phyloP scores from a whole-genome alignment of 331 rosid species.

The Erythrophleum ivorense region DNA sequence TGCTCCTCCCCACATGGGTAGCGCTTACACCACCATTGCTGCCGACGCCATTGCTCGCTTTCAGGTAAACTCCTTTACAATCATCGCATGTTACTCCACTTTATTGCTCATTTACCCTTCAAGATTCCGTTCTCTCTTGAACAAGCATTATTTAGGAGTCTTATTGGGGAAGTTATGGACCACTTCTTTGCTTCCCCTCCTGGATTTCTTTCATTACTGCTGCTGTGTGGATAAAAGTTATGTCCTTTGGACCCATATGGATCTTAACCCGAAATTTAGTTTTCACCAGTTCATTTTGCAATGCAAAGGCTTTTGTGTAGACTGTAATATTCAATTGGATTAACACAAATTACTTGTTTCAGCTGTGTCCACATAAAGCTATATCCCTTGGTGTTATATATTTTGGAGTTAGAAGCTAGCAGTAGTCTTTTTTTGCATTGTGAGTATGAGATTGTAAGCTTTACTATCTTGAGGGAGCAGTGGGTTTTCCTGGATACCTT shows the following conservation, averaged over 20 bases:
- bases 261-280: neutral
- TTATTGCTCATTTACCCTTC: neutral
- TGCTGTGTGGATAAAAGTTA: neutral
- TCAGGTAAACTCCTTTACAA: conserved; percentile 55
- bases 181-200: neutral
- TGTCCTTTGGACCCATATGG: neutral
- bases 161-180: neutral
- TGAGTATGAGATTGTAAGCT: neutral
- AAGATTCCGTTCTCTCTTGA: conserved; percentile 11
- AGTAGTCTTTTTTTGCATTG: neutral
- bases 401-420: neutral
- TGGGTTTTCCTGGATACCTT: neutral
- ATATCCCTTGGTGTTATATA: neutral
- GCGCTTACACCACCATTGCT: conserved; percentile 97
- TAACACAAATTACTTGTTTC: neutral
- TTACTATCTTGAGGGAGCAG: neutral
- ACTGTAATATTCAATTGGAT: neutral
- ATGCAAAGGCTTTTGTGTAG: conserved; percentile 1
- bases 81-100: neutral
- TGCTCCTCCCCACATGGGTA: conserved; percentile 99
- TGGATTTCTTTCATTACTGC: conserved; percentile 1
- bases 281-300: neutral
- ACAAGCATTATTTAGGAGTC: neutral
- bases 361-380: neutral
- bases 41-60: conserved; percentile 98